Percentiles rank a stretch among this genome's conserved stretches.
These are phyloP conservation scores for Cydonia oblonga DNA, from an alignment of 331 rosid species.

Conservation along the genomic window DNA sequence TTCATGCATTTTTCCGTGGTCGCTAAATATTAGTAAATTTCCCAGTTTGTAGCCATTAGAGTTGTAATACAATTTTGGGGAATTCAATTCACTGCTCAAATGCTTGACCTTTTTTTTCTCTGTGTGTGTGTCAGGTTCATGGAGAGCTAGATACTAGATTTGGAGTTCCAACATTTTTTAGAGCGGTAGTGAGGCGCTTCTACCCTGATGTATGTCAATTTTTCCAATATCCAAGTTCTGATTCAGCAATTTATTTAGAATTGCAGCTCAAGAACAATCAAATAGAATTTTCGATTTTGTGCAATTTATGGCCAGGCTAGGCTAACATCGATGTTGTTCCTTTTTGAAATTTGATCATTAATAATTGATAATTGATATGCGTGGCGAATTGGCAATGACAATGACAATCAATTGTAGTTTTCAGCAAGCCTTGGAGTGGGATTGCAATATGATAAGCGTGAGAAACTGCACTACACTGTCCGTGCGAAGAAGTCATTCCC, in stretches of 20 bases:
- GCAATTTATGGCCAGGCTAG: neutral
- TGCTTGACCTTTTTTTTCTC: neutral
- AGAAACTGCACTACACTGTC: conserved; percentile 42
- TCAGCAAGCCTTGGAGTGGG: conserved; percentile 73
- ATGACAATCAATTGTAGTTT: conserved; percentile 31
- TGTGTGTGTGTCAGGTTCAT: conserved; percentile 30
- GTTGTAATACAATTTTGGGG: neutral
- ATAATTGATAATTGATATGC: neutral
- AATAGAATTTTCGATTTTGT: neutral
- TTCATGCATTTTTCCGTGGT: neutral
- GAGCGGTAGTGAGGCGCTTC: conserved; percentile 50
- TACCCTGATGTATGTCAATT: conserved; percentile 50
- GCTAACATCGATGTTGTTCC: neutral
- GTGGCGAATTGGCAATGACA: neutral
- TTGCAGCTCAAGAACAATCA: neutral
- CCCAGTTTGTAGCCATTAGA: neutral
- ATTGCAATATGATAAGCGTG: conserved; percentile 40
- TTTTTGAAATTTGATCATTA: neutral
- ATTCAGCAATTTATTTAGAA: neutral
- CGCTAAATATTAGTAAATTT: neutral
- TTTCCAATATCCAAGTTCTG: neutral
- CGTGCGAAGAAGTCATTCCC: conserved; percentile 69
- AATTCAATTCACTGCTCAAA: neutral
- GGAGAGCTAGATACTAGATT: conserved; percentile 71
- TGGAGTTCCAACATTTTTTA: conserved; percentile 42